A percentile compares a stretch with the other conserved stretches of the same genome.
Evolutionary conservation across 139 green algal species (phyloP).

Genomic region (Haematococcus sp.): DNA sequence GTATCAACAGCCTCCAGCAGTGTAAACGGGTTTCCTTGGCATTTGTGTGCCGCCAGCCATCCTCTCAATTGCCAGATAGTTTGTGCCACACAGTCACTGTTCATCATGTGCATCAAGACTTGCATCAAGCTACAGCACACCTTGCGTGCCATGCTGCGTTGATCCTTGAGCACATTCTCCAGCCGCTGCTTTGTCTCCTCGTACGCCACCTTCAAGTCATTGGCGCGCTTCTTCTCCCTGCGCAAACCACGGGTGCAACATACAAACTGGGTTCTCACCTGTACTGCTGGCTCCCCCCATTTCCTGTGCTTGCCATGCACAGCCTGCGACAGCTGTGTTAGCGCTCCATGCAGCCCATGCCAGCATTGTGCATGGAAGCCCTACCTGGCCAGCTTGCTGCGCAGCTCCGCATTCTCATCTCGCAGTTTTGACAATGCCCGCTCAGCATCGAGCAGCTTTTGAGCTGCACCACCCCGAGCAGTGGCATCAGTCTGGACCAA

Average conservation of each 20-base stretch:
- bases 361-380: background rate
- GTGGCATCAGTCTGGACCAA: constrained; percentile 53
- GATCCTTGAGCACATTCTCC: constrained; percentile 44
- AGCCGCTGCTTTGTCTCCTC: constrained; percentile 48
- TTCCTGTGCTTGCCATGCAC: no score
- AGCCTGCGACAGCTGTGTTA: no score
- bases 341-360: background rate
- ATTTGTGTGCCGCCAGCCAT: no score
- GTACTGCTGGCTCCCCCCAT: no score
- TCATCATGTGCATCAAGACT: no score
- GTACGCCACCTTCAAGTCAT: constrained; percentile 34
- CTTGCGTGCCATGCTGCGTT: constrained; percentile 51
- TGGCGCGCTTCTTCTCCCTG: constrained; percentile 50
- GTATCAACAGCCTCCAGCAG: background rate
- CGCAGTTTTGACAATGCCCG: constrained; percentile 43
- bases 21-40: no score
- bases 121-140: no score
- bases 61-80: no score
- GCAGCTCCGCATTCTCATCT: constrained; percentile 51
- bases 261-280: no score
- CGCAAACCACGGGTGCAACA: background rate
- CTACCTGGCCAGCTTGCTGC: constrained; percentile 50
- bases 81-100: no score
- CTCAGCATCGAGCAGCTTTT: constrained; percentile 65
- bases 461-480: constrained; percentile 53